Evolutionary conservation across 345 rosid species (phyloP).

Genomic region (Melastoma malabathricum): DNA sequence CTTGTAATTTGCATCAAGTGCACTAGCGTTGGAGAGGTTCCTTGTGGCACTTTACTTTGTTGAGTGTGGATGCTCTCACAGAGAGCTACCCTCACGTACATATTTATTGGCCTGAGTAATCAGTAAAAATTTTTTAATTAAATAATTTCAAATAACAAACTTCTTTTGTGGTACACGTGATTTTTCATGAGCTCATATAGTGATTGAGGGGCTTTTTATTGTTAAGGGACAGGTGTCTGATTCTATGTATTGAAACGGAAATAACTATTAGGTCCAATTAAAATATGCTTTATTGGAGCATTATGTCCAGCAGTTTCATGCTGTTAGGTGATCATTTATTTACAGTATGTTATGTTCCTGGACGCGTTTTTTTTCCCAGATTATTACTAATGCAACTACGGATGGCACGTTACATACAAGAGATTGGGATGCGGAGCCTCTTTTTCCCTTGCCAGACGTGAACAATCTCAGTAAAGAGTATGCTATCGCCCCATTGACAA

Average conservation of each 20-base stretch:
- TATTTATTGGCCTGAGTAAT: no score
- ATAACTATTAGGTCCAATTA: no score
- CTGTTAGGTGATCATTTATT: neutral
- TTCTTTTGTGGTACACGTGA: neutral
- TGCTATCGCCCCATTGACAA: slow-evolving; percentile 10
- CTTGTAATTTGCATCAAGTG: no score
- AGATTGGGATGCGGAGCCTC: slow-evolving; percentile 85
- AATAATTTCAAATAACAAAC: no score
- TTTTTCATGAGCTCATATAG: neutral
- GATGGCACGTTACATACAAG: slow-evolving; percentile 56
- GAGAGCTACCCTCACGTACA: no score
- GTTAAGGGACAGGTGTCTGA: neutral
- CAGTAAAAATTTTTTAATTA: no score
- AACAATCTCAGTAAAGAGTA: slow-evolving; percentile 41
- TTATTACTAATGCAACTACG: slow-evolving; percentile 53
- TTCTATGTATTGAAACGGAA: neutral
- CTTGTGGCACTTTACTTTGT: no score
- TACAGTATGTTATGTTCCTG: neutral
- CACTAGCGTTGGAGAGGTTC: no score
- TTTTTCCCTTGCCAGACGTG: slow-evolving; percentile 39
- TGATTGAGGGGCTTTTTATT: neutral
- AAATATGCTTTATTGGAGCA: no score
- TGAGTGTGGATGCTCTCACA: no score
- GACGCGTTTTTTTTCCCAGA: slow-evolving; percentile 21
- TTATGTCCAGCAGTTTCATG: no score